Evolutionary conservation across 2,329 filamentous ascomycete species (phyloP), one percentile per base, ranked within the genome.

Genomic region (Gaeumannomyces sp.): DNA sequence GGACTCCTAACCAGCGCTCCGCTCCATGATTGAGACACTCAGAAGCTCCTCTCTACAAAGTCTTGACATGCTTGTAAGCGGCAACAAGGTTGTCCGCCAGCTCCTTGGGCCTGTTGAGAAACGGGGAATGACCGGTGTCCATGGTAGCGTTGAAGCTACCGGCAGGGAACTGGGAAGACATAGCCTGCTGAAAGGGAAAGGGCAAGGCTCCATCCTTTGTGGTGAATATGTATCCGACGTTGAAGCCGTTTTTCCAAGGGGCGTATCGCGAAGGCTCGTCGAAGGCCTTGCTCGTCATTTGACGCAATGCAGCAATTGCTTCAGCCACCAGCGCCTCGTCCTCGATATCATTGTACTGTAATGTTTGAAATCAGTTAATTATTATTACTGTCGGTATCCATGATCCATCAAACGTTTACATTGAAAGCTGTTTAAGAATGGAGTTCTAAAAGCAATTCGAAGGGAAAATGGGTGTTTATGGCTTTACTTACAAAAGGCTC

Each of bases 81-180:
- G 45, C 45, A 22, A 53, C 22, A 0, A 53, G 19, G 22, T 81
- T 70, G 2, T 67, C 68, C 1, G 71, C 76, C 1, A 77, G 78
- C 65, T 77, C 76, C 2, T 74, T 70, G 0, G 80, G 78, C 67
- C 70, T 72, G 69, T 81, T 83, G 68, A 84, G 65, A 71, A 84
- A 80, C 0, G 80, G 79, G 14, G 79, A 81, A 71, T 84, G 81
- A 25, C 80, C 77, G 25, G 73, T 79, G 56, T 70, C 66, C 59
- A 83, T 65, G 6, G 5, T 59, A 2, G 28, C 62, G 6, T 11
- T 59, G 31, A 57, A 63, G 2, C 22, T 59, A n/a, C 60, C 62
- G 3, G 31, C 57, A 5, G 64, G 64, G 60, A 67, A 67, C 22
- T 64, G 61, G 25, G 64, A 29, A 19, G 57, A 60, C 38, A 67